A percentile compares a stretch with the other conserved stretches of the same genome.
Conservation (phyloP, 345 rosid genomes). For the Fremontodendron californicum region DNA sequence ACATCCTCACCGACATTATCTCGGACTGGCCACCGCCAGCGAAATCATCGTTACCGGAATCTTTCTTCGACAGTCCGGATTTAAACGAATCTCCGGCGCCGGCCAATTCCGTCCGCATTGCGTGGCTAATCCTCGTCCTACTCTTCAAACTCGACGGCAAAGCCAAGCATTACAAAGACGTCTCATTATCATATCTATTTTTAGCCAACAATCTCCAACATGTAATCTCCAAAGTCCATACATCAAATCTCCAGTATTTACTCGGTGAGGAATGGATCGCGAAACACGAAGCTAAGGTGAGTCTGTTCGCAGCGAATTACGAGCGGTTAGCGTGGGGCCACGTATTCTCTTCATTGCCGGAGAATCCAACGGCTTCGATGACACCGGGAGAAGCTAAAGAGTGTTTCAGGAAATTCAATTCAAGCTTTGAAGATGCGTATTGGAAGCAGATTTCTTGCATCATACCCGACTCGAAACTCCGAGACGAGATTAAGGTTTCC, state of each 20-base stretch:
- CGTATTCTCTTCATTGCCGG: conserved; percentile 40
- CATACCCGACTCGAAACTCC: conserved; percentile 41
- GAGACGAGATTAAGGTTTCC: conserved; percentile 50
- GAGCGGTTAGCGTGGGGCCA: conserved; percentile 52
- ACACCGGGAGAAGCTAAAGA: conserved; percentile 36
- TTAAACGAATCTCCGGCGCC: conserved; percentile 26
- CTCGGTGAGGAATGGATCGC: conserved; percentile 61
- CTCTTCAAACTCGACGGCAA: conserved; percentile 65
- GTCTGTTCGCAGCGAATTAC: conserved; percentile 45
- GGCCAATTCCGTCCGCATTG: conserved; percentile 36
- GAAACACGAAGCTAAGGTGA: conserved; percentile 45
- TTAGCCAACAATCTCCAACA: conserved; percentile 70
- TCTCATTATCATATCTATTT: conserved; percentile 53
- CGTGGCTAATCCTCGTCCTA: conserved; percentile 55
- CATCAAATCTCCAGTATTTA: conserved; percentile 42
- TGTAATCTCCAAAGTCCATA: conserved; percentile 39
- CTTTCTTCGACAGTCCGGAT: conserved; percentile 31
- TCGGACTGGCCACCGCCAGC: conserved; percentile 37
- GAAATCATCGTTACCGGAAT: conserved; percentile 31
- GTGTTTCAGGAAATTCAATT: conserved; percentile 40
- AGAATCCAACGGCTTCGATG: conserved; percentile 31
- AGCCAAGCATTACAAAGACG: conserved; percentile 49
- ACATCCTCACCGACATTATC: conserved; percentile 35
- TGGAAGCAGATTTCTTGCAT: conserved; percentile 44
- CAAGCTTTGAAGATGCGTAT: conserved; percentile 52